Percentiles rank a stretch among this genome's conserved stretches.
Evolutionary conservation across 108 stramenopile species (phyloP).

Genomic region (Fistulifera pelliculosa): DNA sequence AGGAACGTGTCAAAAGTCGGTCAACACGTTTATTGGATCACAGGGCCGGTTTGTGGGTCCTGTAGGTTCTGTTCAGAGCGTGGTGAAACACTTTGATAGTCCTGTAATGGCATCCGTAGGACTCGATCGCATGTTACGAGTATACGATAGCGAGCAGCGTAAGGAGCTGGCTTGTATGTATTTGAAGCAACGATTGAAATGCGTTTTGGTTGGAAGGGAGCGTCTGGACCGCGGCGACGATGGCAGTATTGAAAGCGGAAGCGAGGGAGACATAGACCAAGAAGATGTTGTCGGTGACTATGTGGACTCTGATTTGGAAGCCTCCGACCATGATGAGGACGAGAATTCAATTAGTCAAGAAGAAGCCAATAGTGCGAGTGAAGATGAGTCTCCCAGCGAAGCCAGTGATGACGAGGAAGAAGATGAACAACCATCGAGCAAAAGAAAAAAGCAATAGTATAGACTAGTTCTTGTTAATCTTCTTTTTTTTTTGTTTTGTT

Average conservation of each 20-base stretch:
- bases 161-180: conserved; percentile 67
- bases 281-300: conserved; percentile 60
- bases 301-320: conserved; percentile 49
- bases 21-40: conserved; percentile 4
- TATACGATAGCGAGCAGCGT: conserved; percentile 48
- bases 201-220: conserved; percentile 59
- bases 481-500: no score
- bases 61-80: conserved; percentile 58
- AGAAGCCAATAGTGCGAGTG: conserved; percentile 10
- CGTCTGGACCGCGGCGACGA: conserved; percentile 10
- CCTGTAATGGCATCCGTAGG: conserved; percentile 68
- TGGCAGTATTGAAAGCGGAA: conserved; percentile 12
- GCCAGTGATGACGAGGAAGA: conserved; percentile 18
- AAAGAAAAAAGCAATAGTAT: no score
- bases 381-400: conserved; percentile 7
- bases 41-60: conserved; percentile 37
- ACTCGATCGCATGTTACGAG: conserved; percentile 75
- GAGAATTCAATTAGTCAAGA: not conserved
- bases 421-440: not conserved
- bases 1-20: conserved; percentile 15
- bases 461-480: no score
- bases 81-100: conserved; percentile 47
- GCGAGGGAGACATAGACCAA: conserved; percentile 39
- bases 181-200: conserved; percentile 78
- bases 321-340: conserved; percentile 4